Evolutionary conservation across 495 filamentous ascomycete genomes (phyloP), one percentile per base, ranked within the genome.

Genomic region (Peziza echinospora): DNA sequence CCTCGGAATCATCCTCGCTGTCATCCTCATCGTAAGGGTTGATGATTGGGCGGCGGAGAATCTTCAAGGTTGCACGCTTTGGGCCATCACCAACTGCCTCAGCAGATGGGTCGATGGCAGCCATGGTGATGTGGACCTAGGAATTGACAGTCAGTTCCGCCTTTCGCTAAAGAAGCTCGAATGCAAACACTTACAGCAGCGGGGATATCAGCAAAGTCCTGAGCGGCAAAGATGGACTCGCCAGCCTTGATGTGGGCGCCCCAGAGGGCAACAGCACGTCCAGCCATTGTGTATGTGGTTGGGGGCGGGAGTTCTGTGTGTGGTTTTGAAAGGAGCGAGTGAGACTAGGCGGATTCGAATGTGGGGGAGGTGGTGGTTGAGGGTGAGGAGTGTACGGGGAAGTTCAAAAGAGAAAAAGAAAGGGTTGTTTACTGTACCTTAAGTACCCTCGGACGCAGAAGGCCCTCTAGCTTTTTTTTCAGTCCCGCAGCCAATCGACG

Each of bases 91-190:
- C 71, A 50, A 81, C 73, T 30, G 80, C 75, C 41, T 66, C 68
- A 51, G 81, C 80, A 55, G 74, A 80, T 26, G 89, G 89, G 61
- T 99, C 86, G 56, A 99, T 77, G 55, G 89, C 89, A 55, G 91
- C 89, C 89, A 99, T 99, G 57, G 84, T 94, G 53, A 99, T 79
- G 56, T 82, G 85, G 67, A 93, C 84, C 86, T 93, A 37, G 13
- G 6, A 13, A 5, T 11, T 17, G 13, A 37, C 30, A 37, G 6
- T 17, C 30, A 37, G 19, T 37, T 37, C 13, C 30, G 13, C 3
- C 0, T 2, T 13, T 37, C 30, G 13, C 30, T 37, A 47, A 43
- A 21, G n/a, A n/a, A n/a, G n/a, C n/a, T n/a, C n/a, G n/a, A n/a
- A n/a, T n/a, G n/a, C n/a, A n/a, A n/a, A n/a, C n/a, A 78, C 84